phyloP scores from a whole-genome alignment of 2,329 filamentous ascomycete genomes.

The Xylariaceae sp. region DNA sequence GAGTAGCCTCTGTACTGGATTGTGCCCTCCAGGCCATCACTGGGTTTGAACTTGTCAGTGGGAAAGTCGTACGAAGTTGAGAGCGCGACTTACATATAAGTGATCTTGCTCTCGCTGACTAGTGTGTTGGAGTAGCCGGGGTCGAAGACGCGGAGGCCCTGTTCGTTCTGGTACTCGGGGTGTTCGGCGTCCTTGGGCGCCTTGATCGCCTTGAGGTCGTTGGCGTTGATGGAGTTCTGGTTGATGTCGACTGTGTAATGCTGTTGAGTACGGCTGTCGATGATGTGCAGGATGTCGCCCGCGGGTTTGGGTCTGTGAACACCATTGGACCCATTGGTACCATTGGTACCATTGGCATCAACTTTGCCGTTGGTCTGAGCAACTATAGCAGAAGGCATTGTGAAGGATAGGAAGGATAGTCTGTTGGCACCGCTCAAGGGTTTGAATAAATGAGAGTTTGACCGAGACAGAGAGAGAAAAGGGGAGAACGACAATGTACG shows the following conservation, averaged over 20 bases:
- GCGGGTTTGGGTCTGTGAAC: too few relatives aligned
- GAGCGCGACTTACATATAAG: conserved; percentile 14
- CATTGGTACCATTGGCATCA: conserved; percentile 3
- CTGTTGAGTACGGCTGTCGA: conserved; percentile 17
- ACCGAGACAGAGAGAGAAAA: too few relatives aligned
- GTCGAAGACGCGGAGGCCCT: conserved; percentile 17
- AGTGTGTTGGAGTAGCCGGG: conserved; percentile 18
- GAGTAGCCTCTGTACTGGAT: conserved; percentile 23
- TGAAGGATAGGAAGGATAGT: conserved; percentile 1
- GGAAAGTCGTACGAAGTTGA: too few relatives aligned
- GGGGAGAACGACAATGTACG: too few relatives aligned
- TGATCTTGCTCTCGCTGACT: conserved; percentile 19
- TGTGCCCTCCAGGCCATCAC: conserved; percentile 21
- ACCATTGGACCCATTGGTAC: too few relatives aligned
- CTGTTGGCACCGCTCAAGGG: too few relatives aligned
- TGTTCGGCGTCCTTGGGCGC: conserved; percentile 15
- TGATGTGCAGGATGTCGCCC: conserved; percentile 13
- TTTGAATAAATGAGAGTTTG: too few relatives aligned
- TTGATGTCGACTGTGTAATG: conserved; percentile 10
- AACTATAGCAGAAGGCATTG: conserved; percentile 4
- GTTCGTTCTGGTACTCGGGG: conserved; percentile 17
- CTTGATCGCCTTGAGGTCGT: conserved; percentile 15
- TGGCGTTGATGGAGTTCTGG: conserved; percentile 16
- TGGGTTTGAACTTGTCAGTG: too few relatives aligned
- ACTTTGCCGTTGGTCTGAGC: conserved; percentile 7